Conservation (phyloP, 2,329 filamentous ascomycete species). For the Sphaerulina vaccinii region DNA sequence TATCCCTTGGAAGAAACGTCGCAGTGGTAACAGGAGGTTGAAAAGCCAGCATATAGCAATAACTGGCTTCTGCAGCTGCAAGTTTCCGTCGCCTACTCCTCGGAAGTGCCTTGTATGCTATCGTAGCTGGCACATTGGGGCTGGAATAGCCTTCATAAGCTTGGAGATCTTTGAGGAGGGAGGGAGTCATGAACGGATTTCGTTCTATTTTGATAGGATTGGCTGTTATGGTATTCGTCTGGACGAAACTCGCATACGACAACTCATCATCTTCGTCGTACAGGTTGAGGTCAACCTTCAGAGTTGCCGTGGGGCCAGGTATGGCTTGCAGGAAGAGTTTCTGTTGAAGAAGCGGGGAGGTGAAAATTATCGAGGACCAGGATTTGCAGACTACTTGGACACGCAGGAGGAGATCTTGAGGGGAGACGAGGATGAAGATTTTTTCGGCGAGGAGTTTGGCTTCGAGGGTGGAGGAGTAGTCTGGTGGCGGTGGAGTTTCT, state of each 20-base stretch:
- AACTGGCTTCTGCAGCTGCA: not conserved
- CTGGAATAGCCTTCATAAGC: not conserved
- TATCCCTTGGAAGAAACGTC: not conserved
- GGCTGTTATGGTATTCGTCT: not conserved
- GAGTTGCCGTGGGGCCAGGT: not conserved
- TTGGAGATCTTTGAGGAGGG: not conserved
- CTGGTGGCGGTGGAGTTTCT: not conserved
- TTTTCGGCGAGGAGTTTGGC: not conserved
- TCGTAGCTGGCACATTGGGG: not conserved
- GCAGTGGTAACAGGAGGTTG: not conserved
- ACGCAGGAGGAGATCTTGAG: constrained; percentile 15
- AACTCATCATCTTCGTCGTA: not conserved
- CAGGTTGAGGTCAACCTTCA: not conserved
- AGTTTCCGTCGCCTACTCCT: not conserved
- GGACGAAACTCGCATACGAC: not conserved
- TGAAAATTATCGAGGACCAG: constrained; percentile 5
- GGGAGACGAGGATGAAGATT: constrained; percentile 14
- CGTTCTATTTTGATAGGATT: not conserved
- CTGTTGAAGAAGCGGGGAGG: constrained; percentile 13
- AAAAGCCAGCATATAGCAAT: constrained; percentile 5
- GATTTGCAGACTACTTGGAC: constrained; percentile 8
- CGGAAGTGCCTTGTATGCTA: not conserved
- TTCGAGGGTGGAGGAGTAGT: not conserved
- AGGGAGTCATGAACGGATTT: constrained; percentile 1
- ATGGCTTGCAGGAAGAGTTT: constrained; percentile 15